Conservation (phyloP, 768 basidiomycete species). For the Calocybe gangraenosa region DNA sequence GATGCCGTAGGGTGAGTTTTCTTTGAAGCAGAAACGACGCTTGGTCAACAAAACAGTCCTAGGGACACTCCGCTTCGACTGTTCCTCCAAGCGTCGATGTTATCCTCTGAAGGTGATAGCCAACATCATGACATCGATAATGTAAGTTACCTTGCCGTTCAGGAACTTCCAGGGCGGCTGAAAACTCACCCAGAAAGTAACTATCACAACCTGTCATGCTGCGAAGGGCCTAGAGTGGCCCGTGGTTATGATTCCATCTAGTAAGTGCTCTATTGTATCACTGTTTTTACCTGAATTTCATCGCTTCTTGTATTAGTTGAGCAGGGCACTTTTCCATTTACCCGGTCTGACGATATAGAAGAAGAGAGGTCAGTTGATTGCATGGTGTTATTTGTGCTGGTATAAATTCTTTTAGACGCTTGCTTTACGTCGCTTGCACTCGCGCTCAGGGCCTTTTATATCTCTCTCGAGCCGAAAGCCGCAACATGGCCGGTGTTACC, state of each 20-base stretch:
- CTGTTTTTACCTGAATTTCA: background rate
- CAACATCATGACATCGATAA: conserved; percentile 37
- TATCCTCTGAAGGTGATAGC: conserved; percentile 48
- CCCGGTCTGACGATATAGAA: conserved; percentile 67
- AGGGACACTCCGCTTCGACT: conserved; percentile 4
- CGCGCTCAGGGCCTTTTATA: conserved; percentile 74
- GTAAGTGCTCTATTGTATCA: conserved; percentile 25
- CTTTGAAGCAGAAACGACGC: conserved; percentile 57
- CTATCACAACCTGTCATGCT: conserved; percentile 72
- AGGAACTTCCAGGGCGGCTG: background rate
- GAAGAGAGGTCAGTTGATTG: conserved; percentile 65
- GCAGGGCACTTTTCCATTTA: conserved; percentile 70
- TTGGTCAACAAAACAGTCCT: conserved; percentile 40
- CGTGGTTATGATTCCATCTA: conserved; percentile 75
- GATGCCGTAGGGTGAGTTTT: conserved; percentile 46
- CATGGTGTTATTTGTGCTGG: background rate
- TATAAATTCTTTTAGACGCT: conserved; percentile 42
- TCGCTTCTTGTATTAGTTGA: conserved; percentile 58
- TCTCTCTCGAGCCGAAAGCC: conserved; percentile 42
- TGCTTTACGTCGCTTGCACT: conserved; percentile 88
- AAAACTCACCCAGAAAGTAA: conserved; percentile 13
- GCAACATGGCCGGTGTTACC: conserved; percentile 41
- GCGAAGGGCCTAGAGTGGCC: conserved; percentile 94
- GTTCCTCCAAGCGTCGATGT: conserved; percentile 8
- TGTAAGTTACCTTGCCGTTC: conserved; percentile 2